Percentiles rank a stretch among this genome's conserved stretches.
These are phyloP conservation scores for Chytriomyces sp. DNA, from an alignment of 192 early-diverging fungal species.

Conservation along the genomic window DNA sequence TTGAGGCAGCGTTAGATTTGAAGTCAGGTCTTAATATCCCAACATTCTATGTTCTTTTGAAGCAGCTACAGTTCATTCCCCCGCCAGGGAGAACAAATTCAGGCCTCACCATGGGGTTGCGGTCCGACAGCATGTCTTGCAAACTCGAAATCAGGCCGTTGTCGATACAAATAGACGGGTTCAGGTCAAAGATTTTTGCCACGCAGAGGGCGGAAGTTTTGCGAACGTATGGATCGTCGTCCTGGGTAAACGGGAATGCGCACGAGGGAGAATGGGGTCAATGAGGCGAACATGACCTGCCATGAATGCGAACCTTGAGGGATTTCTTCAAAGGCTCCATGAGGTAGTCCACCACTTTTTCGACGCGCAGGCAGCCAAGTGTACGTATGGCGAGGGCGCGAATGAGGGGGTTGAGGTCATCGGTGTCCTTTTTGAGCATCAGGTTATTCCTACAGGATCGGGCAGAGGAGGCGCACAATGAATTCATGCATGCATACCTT, in stretches of 20 bases:
- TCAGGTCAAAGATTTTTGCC: slow-evolving; percentile 92
- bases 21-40: neutral
- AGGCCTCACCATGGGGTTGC: slow-evolving; percentile 85
- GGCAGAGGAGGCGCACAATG: slow-evolving; percentile 10
- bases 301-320: slow-evolving; percentile 31
- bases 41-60: neutral
- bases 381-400: slow-evolving; percentile 94
- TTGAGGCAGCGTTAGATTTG: neutral
- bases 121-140: slow-evolving; percentile 88
- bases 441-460: neutral
- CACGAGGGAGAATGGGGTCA: neutral
- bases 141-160: slow-evolving; percentile 88
- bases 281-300: too few species aligned
- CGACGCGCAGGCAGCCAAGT: slow-evolving; percentile 95
- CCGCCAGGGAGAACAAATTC: neutral
- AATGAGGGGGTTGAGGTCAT: slow-evolving; percentile 92
- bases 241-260: slow-evolving; percentile 70
- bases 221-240: slow-evolving; percentile 93
- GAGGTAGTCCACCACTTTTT: slow-evolving; percentile 84
- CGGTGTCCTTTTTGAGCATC: slow-evolving; percentile 69
- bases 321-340: slow-evolving; percentile 73
- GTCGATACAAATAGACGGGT: slow-evolving; percentile 82
- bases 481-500: too few species aligned
- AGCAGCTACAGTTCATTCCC: neutral
- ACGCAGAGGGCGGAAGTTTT: slow-evolving; percentile 96